A percentile compares a stretch with the other conserved stretches of the same genome.
These are phyloP conservation scores for Stentor roeselii DNA, from an alignment of 73 alveolate species.

Conservation along the genomic window DNA sequence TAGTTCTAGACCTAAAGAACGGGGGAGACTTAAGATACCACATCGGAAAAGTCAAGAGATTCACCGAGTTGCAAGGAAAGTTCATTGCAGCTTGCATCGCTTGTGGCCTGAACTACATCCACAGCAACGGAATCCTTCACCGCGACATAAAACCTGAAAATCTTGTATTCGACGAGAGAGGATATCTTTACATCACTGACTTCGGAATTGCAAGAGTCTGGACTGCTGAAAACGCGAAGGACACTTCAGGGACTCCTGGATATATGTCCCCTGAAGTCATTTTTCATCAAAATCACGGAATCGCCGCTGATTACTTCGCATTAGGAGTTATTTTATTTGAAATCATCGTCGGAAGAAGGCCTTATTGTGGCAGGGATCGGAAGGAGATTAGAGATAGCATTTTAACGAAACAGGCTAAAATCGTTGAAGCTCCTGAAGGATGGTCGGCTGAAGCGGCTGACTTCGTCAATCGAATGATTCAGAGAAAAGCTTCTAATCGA, in stretches of 20 bases:
- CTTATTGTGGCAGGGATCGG: conserved; percentile 78
- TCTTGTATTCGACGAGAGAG: no score
- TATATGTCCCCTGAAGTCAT: no score
- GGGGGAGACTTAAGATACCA: conserved; percentile 85
- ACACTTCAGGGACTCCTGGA: conserved; percentile 88
- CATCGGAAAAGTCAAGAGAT: conserved; percentile 37
- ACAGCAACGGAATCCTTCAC: conserved; percentile 78
- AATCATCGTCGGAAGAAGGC: no score
- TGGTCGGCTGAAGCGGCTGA: conserved; percentile 95
- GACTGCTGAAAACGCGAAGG: conserved; percentile 77
- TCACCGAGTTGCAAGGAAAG: conserved; percentile 48
- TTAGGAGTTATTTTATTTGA: no score
- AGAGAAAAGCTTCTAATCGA: conserved; percentile 81
- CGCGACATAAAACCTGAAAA: no score
- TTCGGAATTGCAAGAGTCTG: conserved; percentile 86
- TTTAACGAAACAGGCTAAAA: conserved; percentile 53
- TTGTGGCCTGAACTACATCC: conserved; percentile 76
- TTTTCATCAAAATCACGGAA: conserved; percentile 68
- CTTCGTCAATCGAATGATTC: conserved; percentile 76
- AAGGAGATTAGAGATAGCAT: conserved; percentile 73
- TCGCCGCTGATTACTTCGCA: no score
- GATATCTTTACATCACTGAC: conserved; percentile 80
- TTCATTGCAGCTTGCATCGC: conserved; percentile 67
- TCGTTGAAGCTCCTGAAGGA: conserved; percentile 83
- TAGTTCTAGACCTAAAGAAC: conserved; percentile 84